Evolutionary conservation across 306 rosid species (phyloP).

Genomic region (Cicer pinnatifidum): DNA sequence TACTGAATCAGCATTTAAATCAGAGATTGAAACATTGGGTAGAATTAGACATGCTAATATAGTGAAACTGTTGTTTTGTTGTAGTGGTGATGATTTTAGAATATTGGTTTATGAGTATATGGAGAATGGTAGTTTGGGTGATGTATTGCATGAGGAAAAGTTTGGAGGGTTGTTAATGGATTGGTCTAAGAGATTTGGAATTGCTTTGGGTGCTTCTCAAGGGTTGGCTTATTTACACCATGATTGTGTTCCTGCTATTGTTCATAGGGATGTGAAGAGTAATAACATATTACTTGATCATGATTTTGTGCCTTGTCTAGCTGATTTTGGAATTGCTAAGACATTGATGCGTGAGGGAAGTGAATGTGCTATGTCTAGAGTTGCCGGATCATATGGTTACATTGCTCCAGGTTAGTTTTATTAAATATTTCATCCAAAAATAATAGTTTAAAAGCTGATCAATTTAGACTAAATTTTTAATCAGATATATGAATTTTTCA

Average conservation of each 20-base stretch:
- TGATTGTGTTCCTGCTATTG: constrained; percentile 68
- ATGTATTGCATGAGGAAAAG: constrained; percentile 60
- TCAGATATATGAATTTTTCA: no score
- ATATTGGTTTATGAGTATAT: constrained; percentile 75
- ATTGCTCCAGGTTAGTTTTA: constrained; percentile 73
- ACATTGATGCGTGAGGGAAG: constrained; percentile 47
- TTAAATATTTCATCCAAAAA: no score
- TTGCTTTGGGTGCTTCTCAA: constrained; percentile 73
- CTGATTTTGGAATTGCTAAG: constrained; percentile 88
- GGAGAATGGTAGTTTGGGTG: constrained; percentile 85
- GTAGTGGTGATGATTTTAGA: constrained; percentile 60
- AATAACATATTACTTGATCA: constrained; percentile 75
- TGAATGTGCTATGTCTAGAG: constrained; percentile 56
- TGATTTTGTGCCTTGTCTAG: constrained; percentile 66
- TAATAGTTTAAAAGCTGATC: no score
- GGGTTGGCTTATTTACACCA: constrained; percentile 84
- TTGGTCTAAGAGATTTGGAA: constrained; percentile 58
- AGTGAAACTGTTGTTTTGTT: constrained; percentile 72
- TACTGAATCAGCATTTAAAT: constrained; percentile 53
- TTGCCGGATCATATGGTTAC: constrained; percentile 88
- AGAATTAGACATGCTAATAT: constrained; percentile 78
- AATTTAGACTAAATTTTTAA: no score
- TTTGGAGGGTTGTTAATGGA: constrained; percentile 46
- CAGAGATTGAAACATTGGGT: constrained; percentile 79
- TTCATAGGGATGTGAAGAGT: constrained; percentile 92